A percentile compares a stretch with the other conserved stretches of the same genome.
Evolutionary conservation across 129 eudicot species (phyloP).

Genomic region (Escallonia herrerae): DNA sequence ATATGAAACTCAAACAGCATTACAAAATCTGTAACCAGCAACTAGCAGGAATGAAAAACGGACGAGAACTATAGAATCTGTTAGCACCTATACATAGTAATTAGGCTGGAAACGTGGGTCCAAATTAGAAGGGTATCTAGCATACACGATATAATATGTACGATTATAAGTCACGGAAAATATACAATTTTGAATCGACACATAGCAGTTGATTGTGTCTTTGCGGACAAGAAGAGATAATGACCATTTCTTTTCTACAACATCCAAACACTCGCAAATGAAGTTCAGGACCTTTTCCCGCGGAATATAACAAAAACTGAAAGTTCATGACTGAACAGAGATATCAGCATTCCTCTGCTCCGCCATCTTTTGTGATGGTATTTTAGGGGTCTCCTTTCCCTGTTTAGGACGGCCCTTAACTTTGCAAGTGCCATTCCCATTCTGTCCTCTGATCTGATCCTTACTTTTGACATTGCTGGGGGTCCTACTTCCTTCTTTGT

Average conservation of each 20-base stretch:
- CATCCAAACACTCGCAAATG: conserved; percentile 6
- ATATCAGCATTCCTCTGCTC: conserved; percentile 23
- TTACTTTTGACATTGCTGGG: conserved; percentile 40
- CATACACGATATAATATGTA: conserved; percentile 22
- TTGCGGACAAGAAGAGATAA: conserved; percentile 4
- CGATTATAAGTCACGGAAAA: conserved; percentile 21
- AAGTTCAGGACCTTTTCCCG: not conserved
- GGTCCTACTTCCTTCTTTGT: conserved; percentile 28
- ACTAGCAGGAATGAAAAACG: no score
- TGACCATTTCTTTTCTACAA: conserved; percentile 19
- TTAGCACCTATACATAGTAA: no score
- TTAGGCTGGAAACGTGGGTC: no score
- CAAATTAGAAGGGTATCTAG: no score
- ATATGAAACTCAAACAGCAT: no score
- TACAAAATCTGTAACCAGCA: no score
- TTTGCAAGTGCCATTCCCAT: conserved; percentile 19
- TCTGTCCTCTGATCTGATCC: conserved; percentile 22
- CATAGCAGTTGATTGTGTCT: not conserved
- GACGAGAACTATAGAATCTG: no score
- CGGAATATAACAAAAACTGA: conserved; percentile 4
- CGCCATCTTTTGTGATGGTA: conserved; percentile 17
- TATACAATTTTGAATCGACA: conserved; percentile 5
- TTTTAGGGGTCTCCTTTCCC: conserved; percentile 21
- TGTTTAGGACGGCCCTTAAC: conserved; percentile 29
- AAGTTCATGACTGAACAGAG: conserved; percentile 31